Base-by-base conservation (phyloP, 192 early-diverging fungal species). In the Coemansia umbellata region DNA sequence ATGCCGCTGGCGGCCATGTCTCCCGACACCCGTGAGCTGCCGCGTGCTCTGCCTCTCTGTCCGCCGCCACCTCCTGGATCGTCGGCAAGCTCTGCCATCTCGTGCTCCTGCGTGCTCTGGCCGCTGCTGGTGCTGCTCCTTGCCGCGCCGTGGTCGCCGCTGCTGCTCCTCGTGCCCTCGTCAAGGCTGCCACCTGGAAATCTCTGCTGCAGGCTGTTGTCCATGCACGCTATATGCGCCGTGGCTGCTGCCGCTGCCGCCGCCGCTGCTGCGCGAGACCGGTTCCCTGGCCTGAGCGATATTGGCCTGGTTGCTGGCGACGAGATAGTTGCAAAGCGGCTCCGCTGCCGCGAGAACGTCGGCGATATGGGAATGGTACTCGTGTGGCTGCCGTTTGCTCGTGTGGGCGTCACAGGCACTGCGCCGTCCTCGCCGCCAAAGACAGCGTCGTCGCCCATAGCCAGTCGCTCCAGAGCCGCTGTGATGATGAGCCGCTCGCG, bases 401-500 rank as follows among this genome's bases (percentile, higher is more conserved):
- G 43, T 1, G 43, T 45, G 3, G 43, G 43, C 10, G 43, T 45
- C 43, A 45, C 43, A 17, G 43, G 43, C 24, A 45, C 10, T 14
- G 53, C 42, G 41, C 36, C 37, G 32, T 50, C 50, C 11, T 60
- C 58, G 30, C 58, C 49, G 28, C 23, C 31, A n/a, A n/a, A 22
- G 5, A 24, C 19, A 4, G 41, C 27, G 15, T 67, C 56, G 33
- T 50, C 62, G 2, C 27, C 37, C 23, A 31, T 19, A 0, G 53
- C 47, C 23, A 69, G 51, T 15, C 53, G 50, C 14, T 65, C 66
- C 13, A 75, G 58, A 30, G 72, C 72, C 0, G 47, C 52, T 53
- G 65, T 60, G 56, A 75, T 68, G 21, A 68, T 31, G 10, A 53
- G 11, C 21, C 72, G 65, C 31, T 75, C 72, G 4, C 49, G 63